These are phyloP conservation scores for Escallonia rubra DNA, from an alignment of 129 eudicot species.

Conservation along the genomic window DNA sequence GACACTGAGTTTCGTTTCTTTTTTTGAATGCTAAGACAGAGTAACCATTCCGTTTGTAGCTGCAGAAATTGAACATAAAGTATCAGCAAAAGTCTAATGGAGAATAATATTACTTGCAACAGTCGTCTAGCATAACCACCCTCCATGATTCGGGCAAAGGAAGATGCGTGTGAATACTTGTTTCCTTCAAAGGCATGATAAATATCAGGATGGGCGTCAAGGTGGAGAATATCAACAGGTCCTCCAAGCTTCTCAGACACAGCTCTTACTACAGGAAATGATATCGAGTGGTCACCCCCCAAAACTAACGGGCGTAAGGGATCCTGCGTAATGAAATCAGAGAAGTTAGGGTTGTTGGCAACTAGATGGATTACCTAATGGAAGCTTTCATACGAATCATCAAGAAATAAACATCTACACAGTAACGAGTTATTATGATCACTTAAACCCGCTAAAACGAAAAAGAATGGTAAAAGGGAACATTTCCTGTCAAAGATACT, in stretches of 20 bases:
- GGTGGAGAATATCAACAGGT: constrained; percentile 85
- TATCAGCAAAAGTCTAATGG: too few relatives aligned
- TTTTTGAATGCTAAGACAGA: too few relatives aligned
- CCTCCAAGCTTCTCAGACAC: constrained; percentile 99
- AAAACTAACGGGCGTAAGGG: constrained; percentile 88
- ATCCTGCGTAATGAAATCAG: constrained; percentile 26
- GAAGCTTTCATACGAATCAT: too few relatives aligned
- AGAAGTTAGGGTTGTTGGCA: not conserved
- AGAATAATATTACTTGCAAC: constrained; percentile 53
- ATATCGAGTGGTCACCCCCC: constrained; percentile 97
- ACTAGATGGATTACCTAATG: too few relatives aligned
- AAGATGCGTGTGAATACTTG: constrained; percentile 94
- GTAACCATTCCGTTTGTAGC: not conserved
- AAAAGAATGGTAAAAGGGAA: too few relatives aligned
- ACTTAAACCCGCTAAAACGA: too few relatives aligned
- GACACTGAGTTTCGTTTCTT: too few relatives aligned
- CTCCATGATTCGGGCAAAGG: constrained; percentile 97
- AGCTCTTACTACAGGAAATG: constrained; percentile 89
- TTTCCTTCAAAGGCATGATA: constrained; percentile 89
- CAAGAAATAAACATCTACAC: too few relatives aligned
- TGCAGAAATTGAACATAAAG: not conserved
- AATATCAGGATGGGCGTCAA: constrained; percentile 98
- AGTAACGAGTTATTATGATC: too few relatives aligned
- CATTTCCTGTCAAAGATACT: too few relatives aligned
- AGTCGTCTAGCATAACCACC: constrained; percentile 95